Conservation (phyloP, 768 basidiomycete species). For the Termitomyces sp. region DNA sequence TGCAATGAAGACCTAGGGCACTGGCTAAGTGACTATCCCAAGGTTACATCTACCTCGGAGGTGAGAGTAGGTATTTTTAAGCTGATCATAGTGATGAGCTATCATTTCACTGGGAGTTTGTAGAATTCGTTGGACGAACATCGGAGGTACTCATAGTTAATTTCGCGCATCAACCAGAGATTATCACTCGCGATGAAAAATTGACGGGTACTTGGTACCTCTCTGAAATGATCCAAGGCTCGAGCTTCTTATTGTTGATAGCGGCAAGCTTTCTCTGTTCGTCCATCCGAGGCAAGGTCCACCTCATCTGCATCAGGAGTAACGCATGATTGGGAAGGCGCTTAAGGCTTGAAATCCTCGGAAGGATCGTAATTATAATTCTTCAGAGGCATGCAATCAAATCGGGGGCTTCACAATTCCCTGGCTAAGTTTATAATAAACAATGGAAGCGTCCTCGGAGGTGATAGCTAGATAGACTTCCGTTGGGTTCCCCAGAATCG, state of each 20-base stretch:
- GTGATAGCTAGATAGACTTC: slow-evolving; percentile 67
- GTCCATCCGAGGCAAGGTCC: neutral
- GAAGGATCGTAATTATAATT: neutral
- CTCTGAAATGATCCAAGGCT: neutral
- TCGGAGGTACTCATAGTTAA: no score
- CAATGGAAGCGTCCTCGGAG: slow-evolving; percentile 73
- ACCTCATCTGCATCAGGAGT: neutral
- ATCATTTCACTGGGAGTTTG: no score
- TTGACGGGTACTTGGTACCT: neutral
- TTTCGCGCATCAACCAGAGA: no score
- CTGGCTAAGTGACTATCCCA: no score
- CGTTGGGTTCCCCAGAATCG: slow-evolving; percentile 35
- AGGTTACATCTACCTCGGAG: no score
- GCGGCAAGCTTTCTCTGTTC: neutral
- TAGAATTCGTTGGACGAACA: no score
- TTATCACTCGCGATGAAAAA: no score
- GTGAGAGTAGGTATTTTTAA: no score
- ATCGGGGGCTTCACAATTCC: slow-evolving; percentile 73
- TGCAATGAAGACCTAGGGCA: no score
- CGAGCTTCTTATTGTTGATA: neutral
- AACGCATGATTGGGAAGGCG: neutral
- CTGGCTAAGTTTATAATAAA: slow-evolving; percentile 76
- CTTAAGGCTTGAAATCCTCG: neutral
- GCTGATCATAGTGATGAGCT: no score
- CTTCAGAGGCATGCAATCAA: slow-evolving; percentile 19